Evolutionary conservation across 1,139 yeast genomes (phyloP), one percentile per base, ranked within the genome.

Genomic region (Lodderomyces parapsilosis): DNA sequence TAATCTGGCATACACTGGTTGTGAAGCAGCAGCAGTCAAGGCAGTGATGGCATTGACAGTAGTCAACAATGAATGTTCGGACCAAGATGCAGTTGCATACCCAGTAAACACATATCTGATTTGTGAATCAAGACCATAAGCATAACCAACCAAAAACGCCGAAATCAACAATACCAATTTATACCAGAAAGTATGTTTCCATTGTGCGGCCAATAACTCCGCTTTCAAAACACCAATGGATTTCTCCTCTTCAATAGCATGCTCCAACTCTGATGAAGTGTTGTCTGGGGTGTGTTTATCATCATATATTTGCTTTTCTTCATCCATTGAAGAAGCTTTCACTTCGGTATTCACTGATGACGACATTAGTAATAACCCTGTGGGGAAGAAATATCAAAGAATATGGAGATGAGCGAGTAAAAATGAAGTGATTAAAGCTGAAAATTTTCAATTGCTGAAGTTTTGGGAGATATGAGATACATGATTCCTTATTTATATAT

Each of bases 21-120:
- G 88, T 6, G 87, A 75, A 22, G 86, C 90, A 32, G 89, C 89
- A 43, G 82, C 85, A 37, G 83, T 76, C 38, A 84, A 86, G 22
- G 80, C 71, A 45, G 77, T 73, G 44, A 83, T 76, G 27, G 81
- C 85, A 47, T 77, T 76, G 43, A 85, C 78, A 4, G 91, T 82
- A 4, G 93, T 74, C 41, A 79, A 62, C 43, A 83, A 66, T 11
- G 90, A 80, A 59, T 83, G 90, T 18, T 65, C 55, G 6, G 71
- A 52, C 59, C 80, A 85, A 2, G 83, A 73, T 36, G 70, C 62
- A 19, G 86, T 76, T 6, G 90, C 90, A 48, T 69, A 68, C 8
- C 58, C 52, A 48, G 78, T 81, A 60, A 72, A 72, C 23, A 72
- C 68, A 42, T 60, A 64, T 50, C 89, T 72, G 37, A 78, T 62